A percentile compares a stretch with the other conserved stretches of the same genome.
phyloP scores from a whole-genome alignment of 306 rosid species.

The Medicago lupulina region DNA sequence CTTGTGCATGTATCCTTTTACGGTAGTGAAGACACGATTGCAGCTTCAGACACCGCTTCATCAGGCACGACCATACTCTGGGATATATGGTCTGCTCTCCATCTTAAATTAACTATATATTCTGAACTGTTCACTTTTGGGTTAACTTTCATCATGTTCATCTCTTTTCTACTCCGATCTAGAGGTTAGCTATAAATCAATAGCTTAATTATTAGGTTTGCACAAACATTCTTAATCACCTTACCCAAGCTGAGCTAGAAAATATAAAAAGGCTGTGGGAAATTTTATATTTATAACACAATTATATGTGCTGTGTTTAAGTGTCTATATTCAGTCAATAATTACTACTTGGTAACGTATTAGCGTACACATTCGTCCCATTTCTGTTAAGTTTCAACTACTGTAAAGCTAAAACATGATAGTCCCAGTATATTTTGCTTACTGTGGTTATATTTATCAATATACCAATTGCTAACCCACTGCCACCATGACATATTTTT shows the following conservation, averaged over 20 bases:
- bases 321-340: conserved; percentile 13
- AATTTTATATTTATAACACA: no score
- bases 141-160: no score
- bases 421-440: conserved; percentile 23
- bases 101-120: conserved; percentile 51
- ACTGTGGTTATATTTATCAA: conserved; percentile 20
- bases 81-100: conserved; percentile 82
- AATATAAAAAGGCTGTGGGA: no score
- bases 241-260: no score
- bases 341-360: not conserved
- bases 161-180: no score
- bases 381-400: conserved; percentile 27
- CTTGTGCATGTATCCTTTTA: conserved; percentile 82
- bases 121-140: conserved; percentile 43
- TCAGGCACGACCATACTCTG: conserved; percentile 80
- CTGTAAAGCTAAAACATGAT: conserved; percentile 29
- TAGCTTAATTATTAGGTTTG: no score
- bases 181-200: no score
- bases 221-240: no score
- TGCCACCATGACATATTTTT: conserved; percentile 28
- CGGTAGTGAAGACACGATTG: conserved; percentile 94
- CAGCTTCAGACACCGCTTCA: conserved; percentile 96
- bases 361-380: conserved; percentile 15
- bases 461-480: conserved; percentile 26
- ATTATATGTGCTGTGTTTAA: no score